Conservation (phyloP, 2,329 filamentous ascomycete species). For the Chaetomiaceae sp. region DNA sequence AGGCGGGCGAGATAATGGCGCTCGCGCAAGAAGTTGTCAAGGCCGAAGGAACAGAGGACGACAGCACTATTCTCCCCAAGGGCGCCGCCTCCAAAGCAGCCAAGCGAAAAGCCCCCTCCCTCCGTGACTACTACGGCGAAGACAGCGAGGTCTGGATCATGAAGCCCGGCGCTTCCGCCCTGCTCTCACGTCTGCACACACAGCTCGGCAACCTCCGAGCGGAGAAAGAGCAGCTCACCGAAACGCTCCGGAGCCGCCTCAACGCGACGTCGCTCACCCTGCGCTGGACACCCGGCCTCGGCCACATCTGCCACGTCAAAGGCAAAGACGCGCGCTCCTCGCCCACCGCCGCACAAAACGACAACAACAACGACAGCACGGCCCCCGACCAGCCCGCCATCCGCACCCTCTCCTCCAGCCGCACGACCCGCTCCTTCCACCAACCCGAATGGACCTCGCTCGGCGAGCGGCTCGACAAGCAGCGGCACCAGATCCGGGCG, state of each 20-base stretch:
- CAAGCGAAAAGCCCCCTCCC: slow-evolving; percentile 37
- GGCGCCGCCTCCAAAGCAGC: slow-evolving; percentile 32
- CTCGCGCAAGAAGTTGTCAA: slow-evolving; percentile 67
- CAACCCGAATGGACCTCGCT: slow-evolving; percentile 76
- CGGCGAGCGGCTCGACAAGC: slow-evolving; percentile 71
- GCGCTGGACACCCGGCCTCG: slow-evolving; percentile 79
- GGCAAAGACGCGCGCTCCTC: slow-evolving; percentile 59
- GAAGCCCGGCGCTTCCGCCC: slow-evolving; percentile 61
- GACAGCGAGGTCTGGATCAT: slow-evolving; percentile 59
- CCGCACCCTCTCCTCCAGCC: slow-evolving; percentile 68
- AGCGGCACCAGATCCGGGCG: slow-evolving; percentile 67
- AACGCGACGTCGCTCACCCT: slow-evolving; percentile 62
- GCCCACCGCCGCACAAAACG: slow-evolving; percentile 1
- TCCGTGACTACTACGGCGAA: slow-evolving; percentile 53
- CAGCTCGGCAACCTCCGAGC: slow-evolving; percentile 54
- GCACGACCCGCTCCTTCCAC: slow-evolving; percentile 79
- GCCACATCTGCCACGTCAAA: slow-evolving; percentile 86
- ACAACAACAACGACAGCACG: neutral
- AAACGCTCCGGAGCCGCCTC: slow-evolving; percentile 56
- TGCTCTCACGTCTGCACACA: slow-evolving; percentile 60
- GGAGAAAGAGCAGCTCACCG: slow-evolving; percentile 56
- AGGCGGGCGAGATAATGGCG: slow-evolving; percentile 62
- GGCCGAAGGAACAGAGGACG: slow-evolving; percentile 57
- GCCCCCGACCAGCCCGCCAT: slow-evolving; percentile 24
- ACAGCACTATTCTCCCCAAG: slow-evolving; percentile 50